A percentile compares a stretch with the other conserved stretches of the same genome.
phyloP scores from a whole-genome alignment of 2,329 filamentous ascomycete species.

The Rugonectria rugulosa region DNA sequence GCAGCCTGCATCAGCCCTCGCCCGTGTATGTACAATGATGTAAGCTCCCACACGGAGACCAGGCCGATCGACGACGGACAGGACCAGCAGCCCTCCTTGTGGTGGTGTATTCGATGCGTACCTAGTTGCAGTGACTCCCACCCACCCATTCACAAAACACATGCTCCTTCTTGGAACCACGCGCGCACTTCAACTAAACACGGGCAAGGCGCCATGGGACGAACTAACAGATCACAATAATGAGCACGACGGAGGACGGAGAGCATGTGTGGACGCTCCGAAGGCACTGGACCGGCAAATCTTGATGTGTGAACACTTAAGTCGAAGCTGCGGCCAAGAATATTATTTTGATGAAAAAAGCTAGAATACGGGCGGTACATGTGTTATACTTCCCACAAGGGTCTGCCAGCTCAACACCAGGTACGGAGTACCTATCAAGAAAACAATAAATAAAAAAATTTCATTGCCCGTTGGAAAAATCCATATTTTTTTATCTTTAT shows the following conservation, averaged over 20 bases:
- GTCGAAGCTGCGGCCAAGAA: conserved; percentile 8
- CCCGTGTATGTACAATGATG: conserved; percentile 37
- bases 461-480: neutral
- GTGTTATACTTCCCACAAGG: no score
- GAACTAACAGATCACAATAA: conserved; percentile 1
- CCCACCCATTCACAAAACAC: conserved; percentile 10
- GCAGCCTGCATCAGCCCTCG: conserved; percentile 9
- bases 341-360: conserved; percentile 4
- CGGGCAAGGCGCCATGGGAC: conserved; percentile 18
- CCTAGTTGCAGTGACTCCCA: no score
- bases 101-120: neutral
- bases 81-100: neutral
- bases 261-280: conserved; percentile 7
- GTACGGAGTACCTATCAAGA: conserved; percentile 1
- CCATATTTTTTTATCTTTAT: no score
- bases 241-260: conserved; percentile 6
- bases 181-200: conserved; percentile 11
- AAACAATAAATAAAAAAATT: neutral
- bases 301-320: neutral
- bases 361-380: conserved; percentile 13
- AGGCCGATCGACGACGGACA: conserved; percentile 22
- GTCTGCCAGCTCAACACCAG: no score
- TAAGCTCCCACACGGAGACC: conserved; percentile 31
- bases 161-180: conserved; percentile 10
- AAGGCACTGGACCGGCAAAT: conserved; percentile 11